Conservation (phyloP, 2,329 filamentous ascomycete species). For the Paecilomyces fulvus region DNA sequence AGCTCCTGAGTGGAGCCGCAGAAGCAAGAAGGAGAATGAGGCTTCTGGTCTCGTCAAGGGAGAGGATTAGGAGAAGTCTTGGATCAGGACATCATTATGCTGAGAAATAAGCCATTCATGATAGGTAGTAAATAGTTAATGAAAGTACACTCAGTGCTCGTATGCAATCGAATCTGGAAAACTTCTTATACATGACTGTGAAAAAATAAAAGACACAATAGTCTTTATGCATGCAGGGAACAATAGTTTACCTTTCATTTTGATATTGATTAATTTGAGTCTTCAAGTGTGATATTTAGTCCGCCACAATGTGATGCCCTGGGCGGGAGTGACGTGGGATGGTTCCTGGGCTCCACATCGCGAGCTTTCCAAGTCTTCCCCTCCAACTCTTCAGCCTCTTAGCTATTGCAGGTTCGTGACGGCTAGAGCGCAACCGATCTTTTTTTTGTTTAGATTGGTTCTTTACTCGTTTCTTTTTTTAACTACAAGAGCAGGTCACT, state of each 20-base stretch:
- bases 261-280: too few relatives aligned
- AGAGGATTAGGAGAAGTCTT: background rate
- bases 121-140: constrained; percentile 1
- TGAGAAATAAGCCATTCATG: background rate
- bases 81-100: background rate
- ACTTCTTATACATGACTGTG: too few relatives aligned
- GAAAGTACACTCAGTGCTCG: background rate
- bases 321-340: constrained; percentile 19
- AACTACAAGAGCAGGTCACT: background rate
- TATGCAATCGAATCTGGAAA: too few relatives aligned
- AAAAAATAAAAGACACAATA: too few relatives aligned
- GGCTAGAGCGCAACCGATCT: background rate
- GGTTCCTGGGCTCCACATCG: background rate
- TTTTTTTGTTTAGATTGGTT: background rate
- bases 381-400: background rate
- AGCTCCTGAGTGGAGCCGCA: constrained; percentile 51
- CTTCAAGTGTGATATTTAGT: too few relatives aligned
- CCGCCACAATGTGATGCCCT: too few relatives aligned
- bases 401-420: background rate
- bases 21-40: constrained; percentile 51
- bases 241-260: too few relatives aligned
- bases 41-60: constrained; percentile 46
- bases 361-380: background rate
- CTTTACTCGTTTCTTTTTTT: background rate
- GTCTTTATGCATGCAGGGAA: too few relatives aligned